A percentile compares a stretch with the other conserved stretches of the same genome.
These are phyloP conservation scores for Debaryomyces nepalensis DNA, from an alignment of 1,139 yeast genomes.

Conservation along the genomic window DNA sequence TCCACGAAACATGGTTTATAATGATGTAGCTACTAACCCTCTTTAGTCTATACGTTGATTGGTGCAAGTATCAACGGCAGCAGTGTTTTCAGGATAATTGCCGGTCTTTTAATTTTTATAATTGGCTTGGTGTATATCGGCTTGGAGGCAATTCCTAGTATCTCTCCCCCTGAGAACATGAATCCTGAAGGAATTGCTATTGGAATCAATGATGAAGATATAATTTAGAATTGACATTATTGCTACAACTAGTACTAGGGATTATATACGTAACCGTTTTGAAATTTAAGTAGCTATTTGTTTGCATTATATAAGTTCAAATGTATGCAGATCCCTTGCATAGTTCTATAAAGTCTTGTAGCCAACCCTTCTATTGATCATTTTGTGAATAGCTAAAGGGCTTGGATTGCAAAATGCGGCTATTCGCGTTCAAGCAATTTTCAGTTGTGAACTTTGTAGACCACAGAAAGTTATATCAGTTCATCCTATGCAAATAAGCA, in stretches of 20 bases:
- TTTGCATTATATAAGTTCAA: background rate
- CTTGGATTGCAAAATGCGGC: constrained; percentile 7
- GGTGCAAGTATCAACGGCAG: constrained; percentile 68
- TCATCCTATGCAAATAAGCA: background rate
- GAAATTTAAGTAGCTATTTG: background rate
- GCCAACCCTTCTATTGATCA: background rate
- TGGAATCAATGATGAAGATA: constrained; percentile 49
- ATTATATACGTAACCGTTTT: constrained; percentile 3
- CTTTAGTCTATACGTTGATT: constrained; percentile 62
- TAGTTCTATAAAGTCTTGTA: background rate
- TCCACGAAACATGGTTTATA: constrained; percentile 6
- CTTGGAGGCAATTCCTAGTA: constrained; percentile 71
- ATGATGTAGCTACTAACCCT: constrained; percentile 23
- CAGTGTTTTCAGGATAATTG: constrained; percentile 56
- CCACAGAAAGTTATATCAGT: constrained; percentile 3
- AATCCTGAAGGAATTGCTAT: constrained; percentile 54
- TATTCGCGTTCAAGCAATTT: background rate
- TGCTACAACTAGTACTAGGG: background rate
- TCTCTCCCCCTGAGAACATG: constrained; percentile 79
- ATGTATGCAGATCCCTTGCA: background rate
- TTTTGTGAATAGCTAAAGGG: background rate
- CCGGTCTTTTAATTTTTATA: constrained; percentile 57
- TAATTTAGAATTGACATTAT: constrained; percentile 26
- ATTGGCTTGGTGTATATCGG: constrained; percentile 63
- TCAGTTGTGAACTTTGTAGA: background rate